A percentile compares a stretch with the other conserved stretches of the same genome.
These are phyloP conservation scores for Entonaema liquescens DNA, from an alignment of 495 filamentous ascomycete species.

Conservation along the genomic window DNA sequence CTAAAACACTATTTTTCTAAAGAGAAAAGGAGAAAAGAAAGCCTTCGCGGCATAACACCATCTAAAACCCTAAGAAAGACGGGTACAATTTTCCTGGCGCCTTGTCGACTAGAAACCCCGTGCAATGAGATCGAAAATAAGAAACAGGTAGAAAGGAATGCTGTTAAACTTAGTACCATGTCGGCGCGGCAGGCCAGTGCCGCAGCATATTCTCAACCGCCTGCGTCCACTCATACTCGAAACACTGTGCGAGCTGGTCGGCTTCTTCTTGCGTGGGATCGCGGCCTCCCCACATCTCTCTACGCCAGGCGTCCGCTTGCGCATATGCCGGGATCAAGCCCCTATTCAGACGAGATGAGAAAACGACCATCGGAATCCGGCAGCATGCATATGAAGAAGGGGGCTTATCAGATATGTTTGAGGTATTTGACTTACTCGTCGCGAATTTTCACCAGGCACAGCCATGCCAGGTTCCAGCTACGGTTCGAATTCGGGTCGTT, in stretches of 20 bases:
- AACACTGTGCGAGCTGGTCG: slow-evolving; percentile 67
- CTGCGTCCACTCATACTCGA: slow-evolving; percentile 72
- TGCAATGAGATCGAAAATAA: background rate
- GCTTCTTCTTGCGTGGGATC: slow-evolving; percentile 63
- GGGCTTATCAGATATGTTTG: background rate
- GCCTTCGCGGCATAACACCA: background rate
- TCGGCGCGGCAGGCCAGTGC: slow-evolving; percentile 72
- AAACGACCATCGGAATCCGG: background rate
- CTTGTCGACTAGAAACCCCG: slow-evolving; percentile 4
- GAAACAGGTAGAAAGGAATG: slow-evolving; percentile 3
- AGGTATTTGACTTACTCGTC: slow-evolving; percentile 63
- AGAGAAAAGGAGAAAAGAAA: background rate
- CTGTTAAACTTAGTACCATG: slow-evolving; percentile 50
- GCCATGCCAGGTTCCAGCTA: slow-evolving; percentile 83
- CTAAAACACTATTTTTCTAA: background rate
- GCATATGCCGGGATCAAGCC: slow-evolving; percentile 69
- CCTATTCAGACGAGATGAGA: slow-evolving; percentile 48
- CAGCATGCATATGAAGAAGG: background rate
- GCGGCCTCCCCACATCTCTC: slow-evolving; percentile 77
- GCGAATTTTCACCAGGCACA: slow-evolving; percentile 72
- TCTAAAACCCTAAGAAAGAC: background rate
- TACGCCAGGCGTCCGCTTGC: slow-evolving; percentile 64
- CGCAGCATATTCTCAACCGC: slow-evolving; percentile 72
- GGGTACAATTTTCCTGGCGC: background rate
- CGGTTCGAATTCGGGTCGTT: slow-evolving; percentile 70